A percentile compares a stretch with the other conserved stretches of the same genome.
Conservation (phyloP, 225 moss, liverwort and hornwort genomes). For the Pleurozium schreberi region DNA sequence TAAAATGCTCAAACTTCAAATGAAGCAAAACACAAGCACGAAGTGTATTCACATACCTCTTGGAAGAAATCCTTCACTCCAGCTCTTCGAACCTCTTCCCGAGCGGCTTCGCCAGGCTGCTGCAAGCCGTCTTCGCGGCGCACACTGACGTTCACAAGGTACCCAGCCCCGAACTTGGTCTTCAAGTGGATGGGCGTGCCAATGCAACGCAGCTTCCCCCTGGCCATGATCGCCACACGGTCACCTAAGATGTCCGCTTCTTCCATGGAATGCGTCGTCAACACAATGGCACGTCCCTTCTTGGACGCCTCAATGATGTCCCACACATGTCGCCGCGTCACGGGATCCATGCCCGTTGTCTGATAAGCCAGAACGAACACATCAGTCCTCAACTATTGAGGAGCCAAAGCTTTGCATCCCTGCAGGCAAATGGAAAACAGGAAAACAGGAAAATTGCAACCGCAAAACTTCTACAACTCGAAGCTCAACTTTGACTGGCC, state of each 20-base stretch:
- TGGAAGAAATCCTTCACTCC: slow-evolving; percentile 63
- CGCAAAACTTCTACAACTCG: background rate
- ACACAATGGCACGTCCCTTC: slow-evolving; percentile 86
- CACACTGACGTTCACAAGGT: slow-evolving; percentile 92
- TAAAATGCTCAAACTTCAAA: background rate
- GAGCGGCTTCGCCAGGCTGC: slow-evolving; percentile 26
- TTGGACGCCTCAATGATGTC: slow-evolving; percentile 92
- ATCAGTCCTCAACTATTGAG: background rate
- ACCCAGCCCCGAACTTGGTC: slow-evolving; percentile 89
- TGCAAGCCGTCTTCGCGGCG: slow-evolving; percentile 48
- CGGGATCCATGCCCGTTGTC: slow-evolving; percentile 91
- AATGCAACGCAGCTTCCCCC: slow-evolving; percentile 79
- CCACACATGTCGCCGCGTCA: slow-evolving; percentile 91
- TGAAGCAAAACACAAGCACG: background rate
- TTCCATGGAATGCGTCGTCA: slow-evolving; percentile 99
- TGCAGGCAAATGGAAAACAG: background rate
- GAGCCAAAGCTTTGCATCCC: background rate
- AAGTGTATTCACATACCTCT: slow-evolving; percentile 17
- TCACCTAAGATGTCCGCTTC: slow-evolving; percentile 96
- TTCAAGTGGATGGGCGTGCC: slow-evolving; percentile 91
- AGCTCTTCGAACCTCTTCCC: slow-evolving; percentile 42
- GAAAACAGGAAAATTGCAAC: background rate
- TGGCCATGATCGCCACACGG: slow-evolving; percentile 92
- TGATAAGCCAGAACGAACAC: background rate
- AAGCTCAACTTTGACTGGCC: background rate